A percentile compares a stretch with the other conserved stretches of the same genome.
These are phyloP conservation scores for Hemisphaericaspora nanyangensis DNA, from an alignment of 805 yeast species.

Conservation along the genomic window DNA sequence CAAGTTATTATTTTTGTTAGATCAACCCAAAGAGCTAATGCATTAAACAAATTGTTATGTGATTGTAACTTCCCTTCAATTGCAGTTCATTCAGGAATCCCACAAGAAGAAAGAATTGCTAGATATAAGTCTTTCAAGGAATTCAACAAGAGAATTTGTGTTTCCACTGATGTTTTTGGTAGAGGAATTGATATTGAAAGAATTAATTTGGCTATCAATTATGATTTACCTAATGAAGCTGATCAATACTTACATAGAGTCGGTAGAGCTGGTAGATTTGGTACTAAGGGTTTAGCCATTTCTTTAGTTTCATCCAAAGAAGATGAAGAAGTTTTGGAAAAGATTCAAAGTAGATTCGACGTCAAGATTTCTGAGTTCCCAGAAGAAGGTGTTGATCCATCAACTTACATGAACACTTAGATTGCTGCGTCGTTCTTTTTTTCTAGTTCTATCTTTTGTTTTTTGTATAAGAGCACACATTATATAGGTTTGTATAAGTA, in stretches of 20 bases:
- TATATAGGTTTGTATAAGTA: too few relatives aligned
- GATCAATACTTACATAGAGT: conserved; percentile 98
- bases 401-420: conserved; percentile 95
- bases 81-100: conserved; percentile 92
- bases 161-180: conserved; percentile 96
- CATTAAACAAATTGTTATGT: conserved; percentile 80
- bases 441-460: too few relatives aligned
- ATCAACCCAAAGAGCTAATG: conserved; percentile 87
- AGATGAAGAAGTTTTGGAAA: conserved; percentile 84
- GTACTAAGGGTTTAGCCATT: conserved; percentile 96
- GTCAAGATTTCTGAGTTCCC: conserved; percentile 95
- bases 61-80: conserved; percentile 96
- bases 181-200: conserved; percentile 99
- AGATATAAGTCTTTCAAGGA: conserved; percentile 95
- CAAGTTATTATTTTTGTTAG: conserved; percentile 96
- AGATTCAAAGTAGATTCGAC: conserved; percentile 96
- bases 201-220: conserved; percentile 95
- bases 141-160: conserved; percentile 98
- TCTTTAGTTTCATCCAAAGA: conserved; percentile 83
- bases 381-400: conserved; percentile 95
- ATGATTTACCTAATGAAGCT: conserved; percentile 93
- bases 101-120: conserved; percentile 97
- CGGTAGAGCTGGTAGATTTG: conserved; percentile 99
- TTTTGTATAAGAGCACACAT: too few relatives aligned
- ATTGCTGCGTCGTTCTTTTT: too few relatives aligned